Base-by-base conservation (phyloP, 805 yeast genomes). In the Lipomyces spencermartinsiae region DNA sequence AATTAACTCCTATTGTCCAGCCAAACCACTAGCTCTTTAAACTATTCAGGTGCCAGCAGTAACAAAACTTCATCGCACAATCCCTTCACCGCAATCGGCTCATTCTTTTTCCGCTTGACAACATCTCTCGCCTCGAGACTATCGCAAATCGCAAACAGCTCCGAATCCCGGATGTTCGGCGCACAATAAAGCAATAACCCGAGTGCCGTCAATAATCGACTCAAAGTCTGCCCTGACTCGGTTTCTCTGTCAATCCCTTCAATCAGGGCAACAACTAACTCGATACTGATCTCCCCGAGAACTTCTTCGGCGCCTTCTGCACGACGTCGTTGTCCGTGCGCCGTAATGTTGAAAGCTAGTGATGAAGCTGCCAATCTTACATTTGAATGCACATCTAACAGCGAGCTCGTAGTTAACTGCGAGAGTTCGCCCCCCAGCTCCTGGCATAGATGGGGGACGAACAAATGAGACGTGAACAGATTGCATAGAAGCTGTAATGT, bases 401-500 rank as follows among this genome's bases (percentile, higher is more conserved):
- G 37, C 14, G 68, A 61, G 6, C 58, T 63, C 16, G 68, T 62
- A 4, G 59, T 58, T 7, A 73, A 59, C 43, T 66, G 66, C 25
- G 64, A 55, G 6, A 73, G 35, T 10, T 34, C 31, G 8, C 54
- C 49, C 14, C 59, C 67, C 37, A 73, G 55, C 29, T 59, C 63
- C 3, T 55, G 43, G 29, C 64, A 58, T 25, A 71, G 56, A 8
- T 60, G 63, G 2, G 70, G 70, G 12, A 34, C 64, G 31, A 73
- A 64, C 29, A 71, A 54, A 10, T 61, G 64, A 10, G 58, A 25
- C 25, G 56, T 35, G 54, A 69, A 70, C 14, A 73, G 57, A 59
- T 73, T 73, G 65, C 75, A 71, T 16, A 69, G 37, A 4, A 73
- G 63, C 59, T 73, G 74, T 31, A 73, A 34, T 7, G 75, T 72